phyloP scores from a whole-genome alignment of 805 yeast species.

The Candida methanosorbosa region DNA sequence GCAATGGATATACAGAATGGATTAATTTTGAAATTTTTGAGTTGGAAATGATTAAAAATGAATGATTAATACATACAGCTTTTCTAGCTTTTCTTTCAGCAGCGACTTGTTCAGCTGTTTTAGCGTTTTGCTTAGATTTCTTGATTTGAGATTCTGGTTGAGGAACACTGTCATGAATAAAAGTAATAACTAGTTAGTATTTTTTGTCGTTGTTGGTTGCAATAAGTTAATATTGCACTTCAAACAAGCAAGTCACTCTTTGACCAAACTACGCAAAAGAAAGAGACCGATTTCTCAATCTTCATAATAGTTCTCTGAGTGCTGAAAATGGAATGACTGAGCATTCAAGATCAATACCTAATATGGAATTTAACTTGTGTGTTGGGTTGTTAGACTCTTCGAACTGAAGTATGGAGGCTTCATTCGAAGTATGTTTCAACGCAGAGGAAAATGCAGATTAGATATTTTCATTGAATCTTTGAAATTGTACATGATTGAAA shows the following conservation, averaged over 20 bases:
- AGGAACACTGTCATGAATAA: conserved; percentile 33
- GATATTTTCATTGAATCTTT: too few relatives aligned
- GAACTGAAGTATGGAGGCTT: conserved; percentile 18
- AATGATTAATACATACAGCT: conserved; percentile 58
- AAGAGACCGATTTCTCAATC: too few relatives aligned
- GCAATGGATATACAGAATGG: conserved; percentile 31
- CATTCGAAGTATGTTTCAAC: conserved; percentile 21
- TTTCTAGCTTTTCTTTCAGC: conserved; percentile 73
- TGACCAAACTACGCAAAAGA: too few relatives aligned
- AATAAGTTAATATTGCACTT: too few relatives aligned
- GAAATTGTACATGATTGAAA: too few relatives aligned
- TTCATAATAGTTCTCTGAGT: too few relatives aligned
- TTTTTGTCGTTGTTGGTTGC: too few relatives aligned
- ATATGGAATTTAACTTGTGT: too few relatives aligned
- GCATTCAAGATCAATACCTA: too few relatives aligned
- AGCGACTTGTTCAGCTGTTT: conserved; percentile 68
- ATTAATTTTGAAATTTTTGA: background rate
- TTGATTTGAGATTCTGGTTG: conserved; percentile 81
- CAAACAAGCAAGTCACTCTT: too few relatives aligned
- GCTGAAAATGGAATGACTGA: too few relatives aligned
- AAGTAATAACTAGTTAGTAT: too few relatives aligned
- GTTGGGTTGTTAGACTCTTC: conserved; percentile 5
- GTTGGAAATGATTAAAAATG: background rate
- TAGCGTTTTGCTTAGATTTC: conserved; percentile 72
- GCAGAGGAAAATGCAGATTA: conserved; percentile 24